Base-by-base conservation (phyloP, 208 protist species). In the Leishmania aethiopica region DNA sequence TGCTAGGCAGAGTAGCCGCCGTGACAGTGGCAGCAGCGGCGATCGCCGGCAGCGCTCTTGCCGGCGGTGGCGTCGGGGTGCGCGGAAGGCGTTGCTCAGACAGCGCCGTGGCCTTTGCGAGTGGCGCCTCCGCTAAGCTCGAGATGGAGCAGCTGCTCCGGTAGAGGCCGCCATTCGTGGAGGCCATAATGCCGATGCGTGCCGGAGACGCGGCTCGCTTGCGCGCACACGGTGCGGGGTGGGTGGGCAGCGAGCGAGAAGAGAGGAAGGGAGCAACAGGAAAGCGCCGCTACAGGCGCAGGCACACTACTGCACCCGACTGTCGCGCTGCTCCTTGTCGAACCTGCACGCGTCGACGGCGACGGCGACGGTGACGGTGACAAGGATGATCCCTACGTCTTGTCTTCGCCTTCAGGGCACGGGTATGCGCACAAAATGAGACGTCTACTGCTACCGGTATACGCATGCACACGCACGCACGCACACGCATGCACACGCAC, bases 201-300 rank as follows among this genome's bases (percentile, higher is more conserved):
- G 66, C 28, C 37, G 37, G 37, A 10, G 37, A 40, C 13, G 62
- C n/a, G 28, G 28, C 59, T 64, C 25, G n/a, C 51, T 15, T 10
- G 17, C 15, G 51, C 15, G 51, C 25, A 15, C 25, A 32, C 28
- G 25, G 51, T 55, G 57, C 0, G 1, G 25, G 57, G 17, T 25
- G 57, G 25, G 57, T 7, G 25, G 6, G 25, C 57, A 51, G 55
- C 53, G 15, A 59, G 66, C 59, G 25, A 79, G 60, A 49, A 71
- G n/a, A 57, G 51, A 1, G 37, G 78, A 73, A 53, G 66, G 74
- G 10, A 70, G 85, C 72, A 73, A 59, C 22, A 19, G 60, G 11
- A 67, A 40, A 67, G 11, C 57, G 25, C n/a, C 60, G n/a, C 60
- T 67, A 5, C 60, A 5, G 28, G 0, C 1, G 8, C 28, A 32